These are phyloP conservation scores for Cordyceps tenuipes DNA, from an alignment of 2,329 filamentous ascomycete species.

Conservation along the genomic window DNA sequence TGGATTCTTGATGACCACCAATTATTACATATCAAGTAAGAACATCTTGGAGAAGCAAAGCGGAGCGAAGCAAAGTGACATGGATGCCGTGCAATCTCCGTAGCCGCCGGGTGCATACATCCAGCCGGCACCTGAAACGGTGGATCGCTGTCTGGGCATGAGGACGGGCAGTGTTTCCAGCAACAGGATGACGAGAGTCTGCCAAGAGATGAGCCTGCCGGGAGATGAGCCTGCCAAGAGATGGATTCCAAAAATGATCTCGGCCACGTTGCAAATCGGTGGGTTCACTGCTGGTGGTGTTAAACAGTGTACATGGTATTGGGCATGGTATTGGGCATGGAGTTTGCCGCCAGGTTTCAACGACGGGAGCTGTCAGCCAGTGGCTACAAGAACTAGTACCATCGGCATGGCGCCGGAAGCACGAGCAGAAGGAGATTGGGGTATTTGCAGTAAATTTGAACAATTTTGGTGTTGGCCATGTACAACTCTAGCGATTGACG, in stretches of 20 bases:
- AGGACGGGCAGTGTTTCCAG: not conserved
- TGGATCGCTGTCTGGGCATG: not conserved
- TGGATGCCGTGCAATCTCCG: not conserved
- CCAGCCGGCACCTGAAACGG: not conserved
- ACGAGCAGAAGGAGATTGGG: not conserved
- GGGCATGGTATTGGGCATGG: not conserved
- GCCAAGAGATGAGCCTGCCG: constrained; percentile 1
- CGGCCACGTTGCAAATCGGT: not conserved
- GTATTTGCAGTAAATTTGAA: not conserved
- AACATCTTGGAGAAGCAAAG: not conserved
- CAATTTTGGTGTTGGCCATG: not conserved
- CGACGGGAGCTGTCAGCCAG: not conserved
- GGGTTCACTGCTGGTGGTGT: not conserved
- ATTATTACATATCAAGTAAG: constrained; percentile 1
- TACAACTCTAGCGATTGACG: constrained; percentile 5
- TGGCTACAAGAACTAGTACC: too few species aligned
- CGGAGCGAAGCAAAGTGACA: not conserved
- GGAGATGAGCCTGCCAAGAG: not conserved
- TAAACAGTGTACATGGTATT: not conserved
- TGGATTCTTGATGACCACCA: constrained; percentile 8
- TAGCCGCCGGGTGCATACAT: not conserved
- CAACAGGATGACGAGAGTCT: not conserved
- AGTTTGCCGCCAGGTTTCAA: constrained; percentile 1
- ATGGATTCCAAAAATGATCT: not conserved
- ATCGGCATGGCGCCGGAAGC: too few species aligned